A percentile compares a stretch with the other conserved stretches of the same genome.
These are phyloP conservation scores for Xylaria sp. DNA, from an alignment of 2,329 filamentous ascomycete genomes.

Conservation along the genomic window DNA sequence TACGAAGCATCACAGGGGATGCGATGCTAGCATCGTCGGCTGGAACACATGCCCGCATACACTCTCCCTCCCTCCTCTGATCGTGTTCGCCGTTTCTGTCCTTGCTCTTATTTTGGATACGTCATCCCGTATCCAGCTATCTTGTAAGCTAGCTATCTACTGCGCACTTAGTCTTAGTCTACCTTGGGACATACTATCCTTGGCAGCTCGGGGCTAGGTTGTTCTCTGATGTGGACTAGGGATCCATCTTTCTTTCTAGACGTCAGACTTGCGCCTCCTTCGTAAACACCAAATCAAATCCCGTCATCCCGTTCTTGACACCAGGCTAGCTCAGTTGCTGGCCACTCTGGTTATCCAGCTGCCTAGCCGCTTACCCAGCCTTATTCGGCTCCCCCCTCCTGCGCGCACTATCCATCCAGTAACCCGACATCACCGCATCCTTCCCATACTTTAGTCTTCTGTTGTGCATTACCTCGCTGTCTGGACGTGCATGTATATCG, in stretches of 20 bases:
- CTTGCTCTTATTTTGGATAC: conserved; percentile 17
- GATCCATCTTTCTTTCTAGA: conserved; percentile 37
- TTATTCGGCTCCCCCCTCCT: conserved; percentile 13
- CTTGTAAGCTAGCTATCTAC: neutral
- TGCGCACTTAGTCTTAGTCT: neutral
- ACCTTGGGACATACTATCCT: neutral
- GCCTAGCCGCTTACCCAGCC: conserved; percentile 22
- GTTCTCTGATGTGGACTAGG: conserved; percentile 22
- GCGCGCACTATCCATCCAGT: conserved; percentile 11
- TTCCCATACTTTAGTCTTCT: conserved; percentile 5
- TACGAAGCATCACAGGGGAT: neutral
- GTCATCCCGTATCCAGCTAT: conserved; percentile 4
- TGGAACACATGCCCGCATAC: neutral
- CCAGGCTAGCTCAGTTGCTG: conserved; percentile 9
- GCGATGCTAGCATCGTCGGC: neutral
- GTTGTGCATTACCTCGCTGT: neutral
- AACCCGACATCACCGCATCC: conserved; percentile 8
- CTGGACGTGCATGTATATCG: conserved; percentile 5
- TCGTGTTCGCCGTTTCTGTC: neutral
- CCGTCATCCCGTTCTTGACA: conserved; percentile 35
- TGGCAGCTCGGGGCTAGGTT: conserved; percentile 17
- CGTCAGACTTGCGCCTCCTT: conserved; percentile 32
- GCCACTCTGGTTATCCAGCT: conserved; percentile 2
- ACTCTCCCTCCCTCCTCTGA: neutral
- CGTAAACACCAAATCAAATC: conserved; percentile 19